phyloP scores from a whole-genome alignment of 257 asterid species.

The Solanum sejunctum region DNA sequence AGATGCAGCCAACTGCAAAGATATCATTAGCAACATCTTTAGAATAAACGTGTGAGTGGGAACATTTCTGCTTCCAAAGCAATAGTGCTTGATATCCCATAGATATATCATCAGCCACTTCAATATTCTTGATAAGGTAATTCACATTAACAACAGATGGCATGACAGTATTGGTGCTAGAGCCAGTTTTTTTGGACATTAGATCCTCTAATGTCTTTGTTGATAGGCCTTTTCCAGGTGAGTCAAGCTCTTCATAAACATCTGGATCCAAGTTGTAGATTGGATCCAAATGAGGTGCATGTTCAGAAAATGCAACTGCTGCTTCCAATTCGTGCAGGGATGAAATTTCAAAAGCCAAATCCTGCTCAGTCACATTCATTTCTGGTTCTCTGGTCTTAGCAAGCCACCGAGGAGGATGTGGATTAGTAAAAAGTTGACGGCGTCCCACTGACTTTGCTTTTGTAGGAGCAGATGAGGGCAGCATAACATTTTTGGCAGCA shows the following conservation, averaged over 20 bases:
- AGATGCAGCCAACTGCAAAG: slow-evolving; percentile 84
- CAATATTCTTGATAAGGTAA: slow-evolving; percentile 51
- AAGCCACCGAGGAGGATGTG: slow-evolving; percentile 74
- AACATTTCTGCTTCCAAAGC: slow-evolving; percentile 54
- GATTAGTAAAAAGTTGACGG: slow-evolving; percentile 74
- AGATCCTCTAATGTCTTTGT: slow-evolving; percentile 13
- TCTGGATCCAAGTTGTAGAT: slow-evolving; percentile 26
- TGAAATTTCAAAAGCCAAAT: slow-evolving; percentile 18
- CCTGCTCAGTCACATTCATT: slow-evolving; percentile 7
- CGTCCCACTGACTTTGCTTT: slow-evolving; percentile 68
- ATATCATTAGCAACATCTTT: slow-evolving; percentile 58
- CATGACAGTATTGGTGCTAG: slow-evolving; percentile 4
- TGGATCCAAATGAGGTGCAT: slow-evolving; percentile 57
- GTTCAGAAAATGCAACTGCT: slow-evolving; percentile 69
- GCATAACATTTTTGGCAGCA: slow-evolving; percentile 86
- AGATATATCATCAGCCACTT: slow-evolving; percentile 51
- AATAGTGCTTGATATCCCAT: slow-evolving; percentile 68
- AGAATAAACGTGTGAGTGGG: slow-evolving; percentile 24
- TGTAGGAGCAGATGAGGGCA: slow-evolving; percentile 53
- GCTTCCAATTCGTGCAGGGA: slow-evolving; percentile 49
- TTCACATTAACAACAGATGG: slow-evolving; percentile 33
- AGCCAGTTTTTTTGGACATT: slow-evolving; percentile 14
- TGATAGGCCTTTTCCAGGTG: slow-evolving; percentile 20
- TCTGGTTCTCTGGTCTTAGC: slow-evolving; percentile 11
- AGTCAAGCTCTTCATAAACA: slow-evolving; percentile 19